These are phyloP conservation scores for Hymenoscyphus occultus DNA, from an alignment of 2,329 filamentous ascomycete genomes.

Conservation along the genomic window DNA sequence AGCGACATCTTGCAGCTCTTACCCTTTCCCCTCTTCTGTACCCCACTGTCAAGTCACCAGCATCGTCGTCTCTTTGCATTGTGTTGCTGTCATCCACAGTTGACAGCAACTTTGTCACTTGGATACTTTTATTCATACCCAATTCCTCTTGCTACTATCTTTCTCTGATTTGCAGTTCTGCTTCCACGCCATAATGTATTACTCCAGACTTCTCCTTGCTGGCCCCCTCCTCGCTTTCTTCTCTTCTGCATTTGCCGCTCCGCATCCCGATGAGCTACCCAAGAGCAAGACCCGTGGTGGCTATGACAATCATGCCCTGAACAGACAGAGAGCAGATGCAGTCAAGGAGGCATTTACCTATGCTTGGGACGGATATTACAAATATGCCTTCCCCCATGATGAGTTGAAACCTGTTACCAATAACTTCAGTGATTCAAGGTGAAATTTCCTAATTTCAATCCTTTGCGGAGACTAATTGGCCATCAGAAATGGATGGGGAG, in stretches of 20 bases:
- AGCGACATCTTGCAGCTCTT: background rate
- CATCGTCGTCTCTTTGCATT: background rate
- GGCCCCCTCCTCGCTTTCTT: constrained; percentile 22
- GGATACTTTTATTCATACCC: background rate
- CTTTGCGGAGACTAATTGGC: constrained; percentile 17
- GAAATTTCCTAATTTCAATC: constrained; percentile 18
- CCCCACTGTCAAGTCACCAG: background rate
- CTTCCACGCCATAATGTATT: constrained; percentile 23
- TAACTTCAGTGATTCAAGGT: constrained; percentile 66
- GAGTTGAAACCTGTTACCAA: constrained; percentile 69
- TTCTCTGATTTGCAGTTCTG: background rate
- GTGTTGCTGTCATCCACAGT: background rate
- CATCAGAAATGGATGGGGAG: constrained; percentile 76
- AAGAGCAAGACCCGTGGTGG: constrained; percentile 17
- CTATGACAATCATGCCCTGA: constrained; percentile 27
- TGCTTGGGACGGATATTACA: constrained; percentile 71
- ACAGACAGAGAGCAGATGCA: constrained; percentile 47
- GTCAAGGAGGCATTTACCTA: constrained; percentile 67
- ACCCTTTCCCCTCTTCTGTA: background rate
- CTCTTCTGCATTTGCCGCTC: constrained; percentile 21
- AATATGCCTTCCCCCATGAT: constrained; percentile 75
- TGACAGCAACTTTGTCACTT: background rate
- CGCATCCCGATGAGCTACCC: constrained; percentile 17
- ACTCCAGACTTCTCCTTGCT: constrained; percentile 17
- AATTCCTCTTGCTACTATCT: background rate